Percentiles rank a stretch among this genome's conserved stretches.
phyloP scores from a whole-genome alignment of 768 basidiomycete species.

The Scleroderma bovista region DNA sequence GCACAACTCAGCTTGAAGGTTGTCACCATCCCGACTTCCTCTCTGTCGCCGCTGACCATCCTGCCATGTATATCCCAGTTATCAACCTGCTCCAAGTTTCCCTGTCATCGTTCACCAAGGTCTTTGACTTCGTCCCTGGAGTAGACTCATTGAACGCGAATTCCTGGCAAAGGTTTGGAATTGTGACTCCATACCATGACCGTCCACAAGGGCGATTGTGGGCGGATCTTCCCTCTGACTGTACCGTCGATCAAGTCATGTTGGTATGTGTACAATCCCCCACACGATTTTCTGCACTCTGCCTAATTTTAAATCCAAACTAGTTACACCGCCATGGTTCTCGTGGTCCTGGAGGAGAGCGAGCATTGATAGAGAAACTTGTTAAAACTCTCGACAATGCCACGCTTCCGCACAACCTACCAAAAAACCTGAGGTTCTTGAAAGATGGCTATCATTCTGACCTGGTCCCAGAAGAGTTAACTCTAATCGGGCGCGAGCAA shows the following conservation, averaged over 20 bases:
- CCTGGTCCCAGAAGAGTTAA: slow-evolving; percentile 32
- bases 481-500: slow-evolving; percentile 31
- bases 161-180: slow-evolving; percentile 21
- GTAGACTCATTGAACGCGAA: too few relatives aligned
- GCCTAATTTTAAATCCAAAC: background rate
- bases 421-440: slow-evolving; percentile 31
- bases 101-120: too few relatives aligned
- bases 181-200: slow-evolving; percentile 33
- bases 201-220: slow-evolving; percentile 23
- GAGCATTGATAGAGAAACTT: slow-evolving; percentile 27
- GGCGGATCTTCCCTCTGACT: slow-evolving; percentile 31
- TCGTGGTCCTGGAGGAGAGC: slow-evolving; percentile 32
- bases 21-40: too few relatives aligned
- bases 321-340: slow-evolving; percentile 41
- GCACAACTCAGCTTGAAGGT: too few relatives aligned
- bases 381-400: slow-evolving; percentile 25
- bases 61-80: too few relatives aligned
- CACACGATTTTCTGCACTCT: background rate
- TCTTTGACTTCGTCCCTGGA: too few relatives aligned
- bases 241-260: slow-evolving; percentile 35
- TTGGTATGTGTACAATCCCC: slow-evolving; percentile 19
- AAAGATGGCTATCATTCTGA: slow-evolving; percentile 31
- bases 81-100: too few relatives aligned
- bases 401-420: slow-evolving; percentile 25
- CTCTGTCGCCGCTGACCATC: too few relatives aligned